Evolutionary conservation across 1,139 yeast species (phyloP).

Genomic region (Magnusiomyces sp.): DNA sequence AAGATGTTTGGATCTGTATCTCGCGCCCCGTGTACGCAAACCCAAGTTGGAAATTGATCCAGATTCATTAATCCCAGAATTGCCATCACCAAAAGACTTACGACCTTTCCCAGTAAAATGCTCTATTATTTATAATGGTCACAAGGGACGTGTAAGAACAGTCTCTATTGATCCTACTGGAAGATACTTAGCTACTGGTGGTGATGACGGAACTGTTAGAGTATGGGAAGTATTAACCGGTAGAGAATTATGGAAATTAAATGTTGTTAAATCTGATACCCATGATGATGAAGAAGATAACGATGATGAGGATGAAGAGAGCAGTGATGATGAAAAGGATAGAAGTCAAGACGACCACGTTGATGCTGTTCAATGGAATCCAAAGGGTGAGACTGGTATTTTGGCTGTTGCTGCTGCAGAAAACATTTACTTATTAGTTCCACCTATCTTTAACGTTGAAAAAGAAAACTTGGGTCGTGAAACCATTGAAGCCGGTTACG

Average conservation of each 20-base stretch:
- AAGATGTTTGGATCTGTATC: constrained; percentile 82
- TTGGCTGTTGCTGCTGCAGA: constrained; percentile 85
- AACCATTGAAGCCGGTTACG: constrained; percentile 85
- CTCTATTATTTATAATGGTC: constrained; percentile 79
- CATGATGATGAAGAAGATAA: constrained; percentile 34
- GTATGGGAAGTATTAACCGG: constrained; percentile 96
- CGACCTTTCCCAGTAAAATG: constrained; percentile 97
- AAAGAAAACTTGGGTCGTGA: constrained; percentile 75
- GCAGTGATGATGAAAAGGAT: constrained; percentile 44
- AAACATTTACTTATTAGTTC: constrained; percentile 65
- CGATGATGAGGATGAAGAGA: constrained; percentile 71
- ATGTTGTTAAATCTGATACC: constrained; percentile 34
- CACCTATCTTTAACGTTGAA: constrained; percentile 85
- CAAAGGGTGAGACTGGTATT: constrained; percentile 59
- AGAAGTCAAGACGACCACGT: constrained; percentile 54
- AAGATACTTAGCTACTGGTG: constrained; percentile 92
- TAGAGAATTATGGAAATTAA: constrained; percentile 71
- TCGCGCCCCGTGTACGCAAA: constrained; percentile 94
- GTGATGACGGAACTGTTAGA: constrained; percentile 94
- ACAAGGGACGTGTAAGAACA: constrained; percentile 71
- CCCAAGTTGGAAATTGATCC: constrained; percentile 92
- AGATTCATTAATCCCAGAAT: constrained; percentile 87
- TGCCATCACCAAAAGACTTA: constrained; percentile 93
- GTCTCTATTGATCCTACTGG: constrained; percentile 84
- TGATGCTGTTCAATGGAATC: constrained; percentile 86